These are phyloP conservation scores for Discostella pseudostelligera DNA, from an alignment of 108 stramenopile species.

Conservation along the genomic window DNA sequence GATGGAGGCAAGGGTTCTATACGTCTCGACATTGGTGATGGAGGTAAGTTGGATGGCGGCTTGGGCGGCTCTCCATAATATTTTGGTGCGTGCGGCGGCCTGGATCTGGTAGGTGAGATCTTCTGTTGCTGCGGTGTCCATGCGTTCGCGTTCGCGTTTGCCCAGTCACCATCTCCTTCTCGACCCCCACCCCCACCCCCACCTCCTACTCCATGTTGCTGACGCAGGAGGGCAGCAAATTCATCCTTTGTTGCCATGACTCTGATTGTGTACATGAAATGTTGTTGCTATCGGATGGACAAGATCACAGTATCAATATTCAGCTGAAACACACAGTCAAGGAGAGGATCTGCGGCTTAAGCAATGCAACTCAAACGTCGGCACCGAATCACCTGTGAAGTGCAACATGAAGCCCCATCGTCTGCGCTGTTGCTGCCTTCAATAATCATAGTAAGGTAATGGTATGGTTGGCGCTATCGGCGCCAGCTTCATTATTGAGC, in stretches of 20 bases:
- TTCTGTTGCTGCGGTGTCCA: background rate
- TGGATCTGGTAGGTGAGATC: slow-evolving; percentile 6
- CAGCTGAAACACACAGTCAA: no score
- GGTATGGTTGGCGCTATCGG: no score
- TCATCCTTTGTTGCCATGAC: slow-evolving; percentile 29
- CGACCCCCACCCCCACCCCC: background rate
- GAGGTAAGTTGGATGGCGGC: background rate
- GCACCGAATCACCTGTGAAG: no score
- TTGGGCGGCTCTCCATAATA: slow-evolving; percentile 9
- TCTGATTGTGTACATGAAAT: background rate
- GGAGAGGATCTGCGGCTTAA: no score
- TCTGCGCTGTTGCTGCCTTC: no score
- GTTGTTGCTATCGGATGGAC: no score
- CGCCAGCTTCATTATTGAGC: no score
- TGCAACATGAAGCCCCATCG: no score
- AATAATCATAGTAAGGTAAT: no score
- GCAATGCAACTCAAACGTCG: no score
- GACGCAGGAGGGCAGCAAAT: slow-evolving; percentile 25
- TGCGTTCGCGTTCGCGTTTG: background rate
- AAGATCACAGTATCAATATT: no score
- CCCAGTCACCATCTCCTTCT: background rate
- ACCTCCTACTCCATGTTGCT: slow-evolving; percentile 6
- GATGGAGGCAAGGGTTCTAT: background rate
- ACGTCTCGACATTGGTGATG: background rate
- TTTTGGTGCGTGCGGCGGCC: slow-evolving; percentile 23